Conservation (phyloP, 441 rosid species). For the Gossypium trilobum region DNA sequence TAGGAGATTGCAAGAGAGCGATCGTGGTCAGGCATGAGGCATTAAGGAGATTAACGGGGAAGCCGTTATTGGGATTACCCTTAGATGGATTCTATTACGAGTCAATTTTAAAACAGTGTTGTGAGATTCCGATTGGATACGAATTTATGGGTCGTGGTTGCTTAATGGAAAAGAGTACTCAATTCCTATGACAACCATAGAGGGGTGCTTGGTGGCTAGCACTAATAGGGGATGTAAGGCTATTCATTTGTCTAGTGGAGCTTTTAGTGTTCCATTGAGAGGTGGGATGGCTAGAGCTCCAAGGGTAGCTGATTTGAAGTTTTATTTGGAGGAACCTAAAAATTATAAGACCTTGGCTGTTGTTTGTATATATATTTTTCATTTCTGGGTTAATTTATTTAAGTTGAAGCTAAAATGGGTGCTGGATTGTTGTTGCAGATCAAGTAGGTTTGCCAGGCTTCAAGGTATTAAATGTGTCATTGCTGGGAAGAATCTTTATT, state of each 20-base stretch:
- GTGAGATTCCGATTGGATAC: slow-evolving; percentile 36
- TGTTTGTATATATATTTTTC: slow-evolving; percentile 5
- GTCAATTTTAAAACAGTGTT: slow-evolving; percentile 34
- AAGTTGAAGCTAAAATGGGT: background rate
- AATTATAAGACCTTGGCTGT: slow-evolving; percentile 23
- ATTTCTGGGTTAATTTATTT: background rate
- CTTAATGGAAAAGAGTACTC: slow-evolving; percentile 33
- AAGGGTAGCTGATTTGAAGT: slow-evolving; percentile 33
- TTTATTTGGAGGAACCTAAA: slow-evolving; percentile 30
- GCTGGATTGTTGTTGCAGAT: slow-evolving; percentile 6
- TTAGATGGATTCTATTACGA: slow-evolving; percentile 32
- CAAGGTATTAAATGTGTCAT: too few species aligned
- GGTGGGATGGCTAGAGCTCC: slow-evolving; percentile 16
- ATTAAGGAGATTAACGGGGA: slow-evolving; percentile 28
- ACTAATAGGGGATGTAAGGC: slow-evolving; percentile 39
- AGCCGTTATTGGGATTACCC: slow-evolving; percentile 27
- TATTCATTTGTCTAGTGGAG: slow-evolving; percentile 32
- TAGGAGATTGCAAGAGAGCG: slow-evolving; percentile 32
- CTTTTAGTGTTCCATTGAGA: slow-evolving; percentile 25
- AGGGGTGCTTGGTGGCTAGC: slow-evolving; percentile 32
- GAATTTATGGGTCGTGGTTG: slow-evolving; percentile 31
- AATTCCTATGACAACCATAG: slow-evolving; percentile 20
- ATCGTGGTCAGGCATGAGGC: slow-evolving; percentile 33
- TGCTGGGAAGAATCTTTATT: slow-evolving; percentile 21
- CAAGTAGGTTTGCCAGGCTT: slow-evolving; percentile 24